Percentiles rank a stretch among this genome's conserved stretches.
These are phyloP conservation scores for Cryphonectria nitschkei DNA, from an alignment of 2,329 filamentous ascomycete genomes.

Conservation along the genomic window DNA sequence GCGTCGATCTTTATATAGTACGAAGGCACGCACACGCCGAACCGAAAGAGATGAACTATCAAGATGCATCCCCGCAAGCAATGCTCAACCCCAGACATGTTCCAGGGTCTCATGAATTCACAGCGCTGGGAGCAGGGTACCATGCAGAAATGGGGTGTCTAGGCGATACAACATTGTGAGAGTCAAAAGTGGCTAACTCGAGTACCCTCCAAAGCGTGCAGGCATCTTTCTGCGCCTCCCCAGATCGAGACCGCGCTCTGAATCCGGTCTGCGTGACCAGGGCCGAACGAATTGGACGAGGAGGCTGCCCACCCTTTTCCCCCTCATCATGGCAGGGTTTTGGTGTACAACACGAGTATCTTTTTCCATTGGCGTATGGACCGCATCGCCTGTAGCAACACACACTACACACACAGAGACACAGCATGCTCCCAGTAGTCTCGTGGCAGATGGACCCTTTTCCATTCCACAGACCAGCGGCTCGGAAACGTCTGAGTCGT, in stretches of 20 bases:
- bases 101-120: neutral
- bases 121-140: neutral
- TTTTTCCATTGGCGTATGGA: neutral
- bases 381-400: conserved; percentile 9
- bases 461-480: neutral
- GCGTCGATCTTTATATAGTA: neutral
- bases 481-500: conserved; percentile 3
- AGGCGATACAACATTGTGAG: neutral
- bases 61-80: conserved; percentile 10
- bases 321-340: no score
- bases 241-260: neutral
- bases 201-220: neutral
- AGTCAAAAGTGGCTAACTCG: neutral
- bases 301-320: neutral
- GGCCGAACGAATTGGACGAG: neutral
- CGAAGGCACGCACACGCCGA: neutral
- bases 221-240: neutral
- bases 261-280: neutral
- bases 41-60: neutral
- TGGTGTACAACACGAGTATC: neutral
- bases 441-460: neutral
- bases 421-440: neutral
- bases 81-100: neutral
- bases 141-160: neutral
- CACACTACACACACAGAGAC: neutral